Percentiles rank a stretch among this genome's conserved stretches.
Conservation (phyloP, 106 monocot species). For the Acorus gramineus region DNA sequence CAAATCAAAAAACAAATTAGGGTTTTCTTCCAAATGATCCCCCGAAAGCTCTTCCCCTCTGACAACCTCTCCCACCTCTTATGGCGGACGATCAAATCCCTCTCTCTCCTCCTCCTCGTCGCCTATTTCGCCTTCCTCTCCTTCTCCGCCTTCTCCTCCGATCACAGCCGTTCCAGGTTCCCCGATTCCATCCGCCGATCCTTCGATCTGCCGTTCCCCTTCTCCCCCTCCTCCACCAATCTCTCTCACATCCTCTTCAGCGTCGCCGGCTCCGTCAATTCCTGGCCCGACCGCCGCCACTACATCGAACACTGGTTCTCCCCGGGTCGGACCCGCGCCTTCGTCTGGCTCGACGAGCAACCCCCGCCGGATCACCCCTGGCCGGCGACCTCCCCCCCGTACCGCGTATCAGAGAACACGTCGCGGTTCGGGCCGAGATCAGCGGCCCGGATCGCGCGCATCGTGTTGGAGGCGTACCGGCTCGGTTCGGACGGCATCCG, state of each 20-base stretch:
- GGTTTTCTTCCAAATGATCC: too few relatives aligned
- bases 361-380: conserved; percentile 11
- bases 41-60: neutral
- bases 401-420: conserved; percentile 31
- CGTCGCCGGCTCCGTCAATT: conserved; percentile 48
- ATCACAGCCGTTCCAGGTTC: conserved; percentile 10
- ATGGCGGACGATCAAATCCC: conserved; percentile 6
- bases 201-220: neutral
- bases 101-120: conserved; percentile 16
- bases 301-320: conserved; percentile 82
- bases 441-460: conserved; percentile 55
- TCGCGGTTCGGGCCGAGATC: conserved; percentile 35
- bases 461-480: conserved; percentile 38
- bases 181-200: neutral
- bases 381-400: conserved; percentile 40
- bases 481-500: conserved; percentile 17
- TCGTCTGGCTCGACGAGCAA: conserved; percentile 58
- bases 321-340: conserved; percentile 30
- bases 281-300: conserved; percentile 38
- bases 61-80: conserved; percentile 2
- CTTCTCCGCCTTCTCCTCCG: conserved; percentile 25
- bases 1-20: too few relatives aligned
- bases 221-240: conserved; percentile 16
- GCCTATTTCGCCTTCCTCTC: conserved; percentile 24
- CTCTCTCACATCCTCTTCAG: conserved; percentile 71